Evolutionary conservation across 768 basidiomycete genomes (phyloP).

Genomic region (Pulveroboletus sp.): DNA sequence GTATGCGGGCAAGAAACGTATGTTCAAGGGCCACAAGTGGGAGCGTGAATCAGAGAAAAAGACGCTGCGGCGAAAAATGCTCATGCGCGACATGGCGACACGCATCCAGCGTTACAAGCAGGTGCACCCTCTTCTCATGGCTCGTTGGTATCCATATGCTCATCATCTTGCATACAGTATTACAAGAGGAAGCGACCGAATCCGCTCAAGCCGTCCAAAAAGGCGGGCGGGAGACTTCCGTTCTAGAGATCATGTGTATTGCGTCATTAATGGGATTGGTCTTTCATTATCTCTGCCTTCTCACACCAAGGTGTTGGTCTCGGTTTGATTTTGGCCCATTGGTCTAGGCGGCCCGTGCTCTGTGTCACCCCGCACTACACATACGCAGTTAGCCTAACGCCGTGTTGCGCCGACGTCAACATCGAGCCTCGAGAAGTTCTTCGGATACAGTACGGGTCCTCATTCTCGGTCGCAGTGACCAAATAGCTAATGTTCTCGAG

Average conservation of each 20-base stretch:
- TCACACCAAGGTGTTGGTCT: neutral
- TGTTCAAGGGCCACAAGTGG: slow-evolving; percentile 96
- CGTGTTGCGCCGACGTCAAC: too few species aligned
- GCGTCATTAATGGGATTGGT: slow-evolving; percentile 2
- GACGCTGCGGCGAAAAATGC: slow-evolving; percentile 46
- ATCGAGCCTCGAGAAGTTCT: too few species aligned
- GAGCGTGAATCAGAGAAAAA: slow-evolving; percentile 56
- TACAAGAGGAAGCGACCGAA: slow-evolving; percentile 45
- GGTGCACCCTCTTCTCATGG: slow-evolving; percentile 38
- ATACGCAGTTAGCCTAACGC: too few species aligned
- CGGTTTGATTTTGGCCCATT: neutral
- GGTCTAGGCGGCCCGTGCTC: too few species aligned
- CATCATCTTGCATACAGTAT: slow-evolving; percentile 14
- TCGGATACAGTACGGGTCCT: too few species aligned
- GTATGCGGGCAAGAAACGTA: slow-evolving; percentile 74
- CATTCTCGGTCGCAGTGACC: too few species aligned
- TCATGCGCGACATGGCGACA: slow-evolving; percentile 69
- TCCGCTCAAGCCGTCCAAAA: slow-evolving; percentile 56
- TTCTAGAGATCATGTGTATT: slow-evolving; percentile 41
- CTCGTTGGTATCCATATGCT: neutral
- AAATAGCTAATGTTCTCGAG: too few species aligned
- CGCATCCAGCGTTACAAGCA: slow-evolving; percentile 65
- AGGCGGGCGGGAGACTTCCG: slow-evolving; percentile 50
- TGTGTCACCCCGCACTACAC: too few species aligned
- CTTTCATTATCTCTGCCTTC: neutral